phyloP scores from a whole-genome alignment of 176 grass and related monocot species.

The Sorghum bicolor region Sorghum_bicolor_NCBIv3 NC_012870.2:79441001-79441500 shows the following conservation, averaged over 20 bases:
- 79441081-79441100: not conserved
- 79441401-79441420: not conserved
- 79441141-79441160: not conserved
- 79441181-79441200: conserved; percentile 3
- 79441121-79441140: not conserved
- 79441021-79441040: not conserved
- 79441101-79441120: conserved; percentile 7
- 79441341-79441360: not conserved
- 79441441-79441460: conserved; percentile 70
- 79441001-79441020: conserved; percentile 9
- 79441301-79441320: not conserved
- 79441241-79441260: conserved; percentile 21
- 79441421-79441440: not conserved
- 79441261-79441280: conserved; percentile 11
- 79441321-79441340: not conserved
- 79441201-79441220: not conserved
- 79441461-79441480: conserved; percentile 84
- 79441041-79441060: not conserved
- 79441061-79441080: too few species aligned
- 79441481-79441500: conserved; percentile 75
- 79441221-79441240: not conserved
- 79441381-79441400: not conserved
- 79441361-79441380: not conserved
- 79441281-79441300: not conserved
- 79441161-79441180: conserved; percentile 4